phyloP scores from a whole-genome alignment of 2,329 filamentous ascomycete species.

The Talaromyces sp. region DNA sequence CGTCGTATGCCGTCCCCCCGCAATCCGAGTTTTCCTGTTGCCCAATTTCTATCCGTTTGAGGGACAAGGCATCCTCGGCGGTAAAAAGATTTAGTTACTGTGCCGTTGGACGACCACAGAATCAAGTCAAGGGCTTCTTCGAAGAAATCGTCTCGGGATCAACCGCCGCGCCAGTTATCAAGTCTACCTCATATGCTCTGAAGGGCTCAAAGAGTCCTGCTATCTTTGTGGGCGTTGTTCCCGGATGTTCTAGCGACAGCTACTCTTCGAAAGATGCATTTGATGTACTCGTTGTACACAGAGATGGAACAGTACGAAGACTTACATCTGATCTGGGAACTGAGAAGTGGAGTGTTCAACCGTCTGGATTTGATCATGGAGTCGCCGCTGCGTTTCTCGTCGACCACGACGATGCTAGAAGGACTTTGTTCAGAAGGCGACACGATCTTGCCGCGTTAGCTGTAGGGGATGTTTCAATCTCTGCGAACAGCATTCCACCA shows the following conservation, averaged over 20 bases:
- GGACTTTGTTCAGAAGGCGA: conserved; percentile 40
- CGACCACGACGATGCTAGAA: conserved; percentile 44
- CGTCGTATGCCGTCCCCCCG: conserved; percentile 62
- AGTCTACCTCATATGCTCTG: conserved; percentile 40
- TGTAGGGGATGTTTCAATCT: conserved; percentile 32
- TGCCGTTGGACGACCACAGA: conserved; percentile 49
- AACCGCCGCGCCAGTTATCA: conserved; percentile 37
- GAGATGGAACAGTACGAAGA: conserved; percentile 44
- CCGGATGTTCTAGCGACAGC: conserved; percentile 27
- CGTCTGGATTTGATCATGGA: conserved; percentile 34
- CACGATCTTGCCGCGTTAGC: conserved; percentile 42
- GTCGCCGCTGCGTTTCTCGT: conserved; percentile 40
- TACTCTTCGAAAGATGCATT: conserved; percentile 33
- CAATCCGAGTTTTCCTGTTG: conserved; percentile 57
- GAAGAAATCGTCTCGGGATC: conserved; percentile 45
- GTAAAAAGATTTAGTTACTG: conserved; percentile 59
- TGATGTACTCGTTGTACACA: conserved; percentile 44
- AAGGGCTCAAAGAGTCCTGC: conserved; percentile 40
- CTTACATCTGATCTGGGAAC: conserved; percentile 42
- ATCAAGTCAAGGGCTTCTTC: conserved; percentile 55
- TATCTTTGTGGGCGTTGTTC: conserved; percentile 41
- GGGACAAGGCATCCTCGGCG: conserved; percentile 42
- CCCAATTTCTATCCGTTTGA: conserved; percentile 59
- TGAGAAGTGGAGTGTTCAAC: conserved; percentile 41
- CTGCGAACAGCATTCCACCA: conserved; percentile 33